Evolutionary conservation across 805 yeast genomes (phyloP).

Genomic region (Barnettozyma californica): DNA sequence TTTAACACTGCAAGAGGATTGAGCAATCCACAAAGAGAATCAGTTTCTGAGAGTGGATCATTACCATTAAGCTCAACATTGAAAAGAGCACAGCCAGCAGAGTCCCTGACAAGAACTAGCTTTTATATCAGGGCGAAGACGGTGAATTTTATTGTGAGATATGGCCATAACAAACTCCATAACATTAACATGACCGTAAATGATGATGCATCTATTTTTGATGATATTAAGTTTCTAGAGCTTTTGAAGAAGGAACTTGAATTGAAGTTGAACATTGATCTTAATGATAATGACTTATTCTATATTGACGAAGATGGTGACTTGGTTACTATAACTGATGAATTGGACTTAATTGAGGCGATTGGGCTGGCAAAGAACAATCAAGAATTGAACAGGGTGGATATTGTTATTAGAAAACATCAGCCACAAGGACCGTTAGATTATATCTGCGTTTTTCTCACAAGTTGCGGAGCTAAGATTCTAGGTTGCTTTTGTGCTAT

Average conservation of each 20-base stretch:
- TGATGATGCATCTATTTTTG: constrained; percentile 16
- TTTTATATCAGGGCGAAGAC: constrained; percentile 18
- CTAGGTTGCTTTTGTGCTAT: neutral
- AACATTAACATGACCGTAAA: constrained; percentile 23
- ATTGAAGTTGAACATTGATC: constrained; percentile 18
- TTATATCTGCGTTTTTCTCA: constrained; percentile 2
- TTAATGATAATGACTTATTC: constrained; percentile 26
- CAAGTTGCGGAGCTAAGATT: constrained; percentile 1
- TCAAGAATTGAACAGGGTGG: constrained; percentile 10
- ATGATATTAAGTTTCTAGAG: constrained; percentile 20
- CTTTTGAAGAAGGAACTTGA: constrained; percentile 22
- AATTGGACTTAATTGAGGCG: constrained; percentile 30
- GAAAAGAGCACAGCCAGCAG: constrained; percentile 18
- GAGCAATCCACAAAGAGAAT: constrained; percentile 9
- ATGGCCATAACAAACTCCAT: constrained; percentile 13
- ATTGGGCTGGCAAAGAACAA: constrained; percentile 16
- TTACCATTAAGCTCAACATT: neutral
- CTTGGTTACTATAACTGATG: constrained; percentile 28
- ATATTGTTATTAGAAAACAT: constrained; percentile 8
- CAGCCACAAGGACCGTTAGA: neutral
- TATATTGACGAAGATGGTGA: constrained; percentile 37
- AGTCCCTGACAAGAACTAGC: constrained; percentile 20
- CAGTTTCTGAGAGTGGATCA: constrained; percentile 2
- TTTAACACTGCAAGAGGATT: constrained; percentile 9
- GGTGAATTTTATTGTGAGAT: constrained; percentile 19